These are phyloP conservation scores for Senna tora DNA, from an alignment of 306 rosid species.

Conservation along the genomic window DNA sequence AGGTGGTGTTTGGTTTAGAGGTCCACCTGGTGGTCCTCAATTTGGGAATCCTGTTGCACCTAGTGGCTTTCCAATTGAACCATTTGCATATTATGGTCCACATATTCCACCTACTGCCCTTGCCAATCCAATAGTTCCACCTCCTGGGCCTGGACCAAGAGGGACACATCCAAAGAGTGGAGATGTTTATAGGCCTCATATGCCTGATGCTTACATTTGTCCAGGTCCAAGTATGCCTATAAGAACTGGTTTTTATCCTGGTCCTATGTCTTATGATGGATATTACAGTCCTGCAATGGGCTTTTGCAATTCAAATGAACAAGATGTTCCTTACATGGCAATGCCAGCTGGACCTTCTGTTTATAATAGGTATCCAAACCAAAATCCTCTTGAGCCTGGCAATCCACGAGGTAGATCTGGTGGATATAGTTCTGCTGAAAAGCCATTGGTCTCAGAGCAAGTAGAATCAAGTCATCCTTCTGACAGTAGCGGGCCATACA, in stretches of 20 bases:
- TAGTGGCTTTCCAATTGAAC: conserved; percentile 83
- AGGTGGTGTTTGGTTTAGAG: conserved; percentile 86
- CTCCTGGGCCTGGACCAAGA: conserved; percentile 71
- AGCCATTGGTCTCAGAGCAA: conserved; percentile 50
- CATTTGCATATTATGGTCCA: conserved; percentile 74
- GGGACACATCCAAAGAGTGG: conserved; percentile 74
- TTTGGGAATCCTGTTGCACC: conserved; percentile 73
- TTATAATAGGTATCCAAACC: conserved; percentile 63
- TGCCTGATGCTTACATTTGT: conserved; percentile 75
- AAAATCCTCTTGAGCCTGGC: conserved; percentile 61
- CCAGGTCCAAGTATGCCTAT: conserved; percentile 61
- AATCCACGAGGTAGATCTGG: conserved; percentile 64
- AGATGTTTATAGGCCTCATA: conserved; percentile 82
- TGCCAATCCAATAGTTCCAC: conserved; percentile 55
- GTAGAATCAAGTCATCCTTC: conserved; percentile 61
- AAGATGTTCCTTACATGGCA: conserved; percentile 77
- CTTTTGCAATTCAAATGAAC: conserved; percentile 70
- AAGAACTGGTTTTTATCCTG: conserved; percentile 86
- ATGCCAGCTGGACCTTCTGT: conserved; percentile 61
- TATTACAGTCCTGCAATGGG: conserved; percentile 75
- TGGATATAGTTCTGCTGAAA: conserved; percentile 55
- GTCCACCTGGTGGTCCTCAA: conserved; percentile 82
- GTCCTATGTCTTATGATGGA: conserved; percentile 74
- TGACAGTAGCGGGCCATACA: conserved; percentile 73
- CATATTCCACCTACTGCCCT: conserved; percentile 70